Base-by-base conservation (phyloP, 352 stramenopile genomes). In the Phytopythium delawarense region DNA sequence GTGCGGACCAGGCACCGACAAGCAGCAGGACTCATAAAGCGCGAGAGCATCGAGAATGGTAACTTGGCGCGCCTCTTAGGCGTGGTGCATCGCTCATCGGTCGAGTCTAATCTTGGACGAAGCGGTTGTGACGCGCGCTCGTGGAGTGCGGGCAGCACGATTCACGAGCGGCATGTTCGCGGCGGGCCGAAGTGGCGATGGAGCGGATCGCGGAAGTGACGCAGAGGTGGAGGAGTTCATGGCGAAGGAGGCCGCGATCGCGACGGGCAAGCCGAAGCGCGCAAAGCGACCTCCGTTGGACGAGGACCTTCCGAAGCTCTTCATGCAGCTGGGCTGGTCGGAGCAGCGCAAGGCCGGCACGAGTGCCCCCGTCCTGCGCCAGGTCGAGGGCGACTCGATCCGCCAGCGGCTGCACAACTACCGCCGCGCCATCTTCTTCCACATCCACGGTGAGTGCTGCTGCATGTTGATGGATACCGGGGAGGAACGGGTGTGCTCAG, bases 391-490 rank as follows among this genome's bases (percentile, higher is more conserved):
- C 49, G 80, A 93, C 59, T 90, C 79, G 0, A 65, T 91, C 61
- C 77, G 72, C 58, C 79, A 91, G 40, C 76, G 84, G 13, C 70
- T 93, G 49, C 76, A 75, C 25, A 65, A 86, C 15, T 93, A 91
- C 53, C 75, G 80, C 1, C 74, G 80, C 57, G 88, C 84, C 28
- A 85, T 91, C 34, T 84, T 84, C 62, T 93, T 93, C 60, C 84
- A 91, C 57, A 89, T 93, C 58, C 81, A 92, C 46, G 69, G 84
- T 89, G 59, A 23, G 71, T 18, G 13, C 20, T 2, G 21, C 6
- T 4, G 9, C 18, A 20, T 7, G 3, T 40, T 57, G 12, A n/a
- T 37, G 8, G 35, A 15, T 40, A 6, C 8, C 35, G 7, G 23
- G 53, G 53, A 25, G 42, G 7, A 44, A 2, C n/a, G 4, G 44